Conservation (phyloP, 179 eudicot species). For the Drosera spatulata region DNA sequence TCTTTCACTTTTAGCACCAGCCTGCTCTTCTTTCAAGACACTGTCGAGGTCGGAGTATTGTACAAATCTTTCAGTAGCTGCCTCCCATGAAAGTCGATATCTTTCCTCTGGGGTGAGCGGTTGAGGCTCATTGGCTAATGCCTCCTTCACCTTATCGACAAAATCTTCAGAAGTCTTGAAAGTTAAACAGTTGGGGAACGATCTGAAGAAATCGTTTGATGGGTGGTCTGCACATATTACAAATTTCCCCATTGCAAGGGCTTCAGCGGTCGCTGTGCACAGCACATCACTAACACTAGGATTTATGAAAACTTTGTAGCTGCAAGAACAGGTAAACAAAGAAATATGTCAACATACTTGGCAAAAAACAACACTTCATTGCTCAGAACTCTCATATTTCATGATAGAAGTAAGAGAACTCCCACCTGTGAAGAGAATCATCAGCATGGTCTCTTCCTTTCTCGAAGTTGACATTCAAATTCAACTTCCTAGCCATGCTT, state of each 20-base stretch:
- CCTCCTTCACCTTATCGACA: constrained; percentile 75
- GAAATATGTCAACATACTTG: neutral
- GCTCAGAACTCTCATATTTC: no score
- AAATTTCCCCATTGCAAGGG: constrained; percentile 98
- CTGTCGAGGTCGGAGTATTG: constrained; percentile 77
- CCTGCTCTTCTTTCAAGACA: constrained; percentile 22
- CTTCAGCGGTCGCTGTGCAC: constrained; percentile 98
- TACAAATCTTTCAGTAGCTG: constrained; percentile 87
- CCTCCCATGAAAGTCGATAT: constrained; percentile 92
- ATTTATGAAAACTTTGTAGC: constrained; percentile 90
- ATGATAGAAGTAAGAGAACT: no score
- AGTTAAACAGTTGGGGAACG: constrained; percentile 87
- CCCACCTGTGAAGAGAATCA: constrained; percentile 86
- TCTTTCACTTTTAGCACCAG: constrained; percentile 7
- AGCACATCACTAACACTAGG: constrained; percentile 96
- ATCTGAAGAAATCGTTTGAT: constrained; percentile 87
- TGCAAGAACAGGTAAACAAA: constrained; percentile 18
- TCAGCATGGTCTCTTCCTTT: constrained; percentile 98
- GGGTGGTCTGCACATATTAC: constrained; percentile 98
- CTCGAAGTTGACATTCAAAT: constrained; percentile 66
- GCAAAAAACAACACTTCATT: no score
- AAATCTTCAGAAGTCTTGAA: constrained; percentile 81
- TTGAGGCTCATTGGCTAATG: constrained; percentile 70
- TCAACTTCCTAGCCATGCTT: constrained; percentile 53
- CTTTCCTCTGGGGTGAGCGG: constrained; percentile 77